A percentile compares a stretch with the other conserved stretches of the same genome.
Conservation (phyloP, 1,139 yeast species). For the Wickerhamomyces sp. region DNA sequence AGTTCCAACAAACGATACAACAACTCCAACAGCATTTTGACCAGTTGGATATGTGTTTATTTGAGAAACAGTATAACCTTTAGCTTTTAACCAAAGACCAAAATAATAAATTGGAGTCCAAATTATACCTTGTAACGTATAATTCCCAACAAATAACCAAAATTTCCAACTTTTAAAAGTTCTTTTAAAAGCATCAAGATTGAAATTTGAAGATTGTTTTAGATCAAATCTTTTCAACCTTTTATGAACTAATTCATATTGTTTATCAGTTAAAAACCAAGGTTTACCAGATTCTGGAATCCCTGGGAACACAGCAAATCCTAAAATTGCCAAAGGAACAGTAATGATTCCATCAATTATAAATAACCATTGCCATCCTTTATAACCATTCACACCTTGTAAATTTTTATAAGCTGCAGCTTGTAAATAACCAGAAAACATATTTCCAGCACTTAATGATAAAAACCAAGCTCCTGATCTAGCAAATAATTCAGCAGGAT, state of each 20-base stretch:
- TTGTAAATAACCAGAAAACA: conserved; percentile 47
- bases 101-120: not conserved
- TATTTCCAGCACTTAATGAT: conserved; percentile 40
- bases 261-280: conserved; percentile 14
- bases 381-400: conserved; percentile 32
- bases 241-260: conserved; percentile 46
- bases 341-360: conserved; percentile 43
- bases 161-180: conserved; percentile 1
- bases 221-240: conserved; percentile 34
- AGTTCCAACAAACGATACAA: not conserved
- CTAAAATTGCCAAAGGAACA: conserved; percentile 41
- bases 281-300: conserved; percentile 11
- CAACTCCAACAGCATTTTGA: not conserved
- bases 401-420: conserved; percentile 48
- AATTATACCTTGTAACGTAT: conserved; percentile 10
- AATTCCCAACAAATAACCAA: conserved; percentile 19
- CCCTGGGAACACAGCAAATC: conserved; percentile 65
- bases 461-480: conserved; percentile 4
- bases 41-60: conserved; percentile 2
- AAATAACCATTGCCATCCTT: conserved; percentile 32
- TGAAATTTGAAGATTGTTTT: conserved; percentile 8
- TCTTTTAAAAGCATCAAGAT: conserved; percentile 1
- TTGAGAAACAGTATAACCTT: conserved; percentile 1
- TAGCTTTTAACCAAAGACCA: conserved; percentile 3
- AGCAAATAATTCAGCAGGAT: conserved; percentile 4